Evolutionary conservation across 495 filamentous ascomycete species (phyloP).

Genomic region (Hamigera avellanea): DNA sequence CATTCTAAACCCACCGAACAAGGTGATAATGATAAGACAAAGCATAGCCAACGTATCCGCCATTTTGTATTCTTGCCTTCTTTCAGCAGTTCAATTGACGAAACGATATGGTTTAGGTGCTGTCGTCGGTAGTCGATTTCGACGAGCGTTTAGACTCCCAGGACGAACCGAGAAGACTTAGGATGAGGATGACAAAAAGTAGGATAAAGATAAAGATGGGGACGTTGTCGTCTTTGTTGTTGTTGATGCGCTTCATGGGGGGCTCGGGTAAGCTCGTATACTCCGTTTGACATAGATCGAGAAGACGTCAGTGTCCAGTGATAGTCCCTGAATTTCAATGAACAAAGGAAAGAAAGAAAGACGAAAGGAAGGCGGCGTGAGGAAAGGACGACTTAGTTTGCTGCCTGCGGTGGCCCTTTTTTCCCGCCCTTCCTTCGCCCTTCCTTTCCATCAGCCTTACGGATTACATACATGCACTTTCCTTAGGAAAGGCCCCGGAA

Average conservation of each 20-base stretch:
- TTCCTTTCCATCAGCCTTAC: too few relatives aligned
- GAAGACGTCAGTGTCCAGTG: background rate
- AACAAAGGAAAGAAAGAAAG: too few relatives aligned
- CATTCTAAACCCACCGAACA: conserved; percentile 50
- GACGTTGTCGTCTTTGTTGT: conserved; percentile 14
- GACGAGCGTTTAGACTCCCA: conserved; percentile 8
- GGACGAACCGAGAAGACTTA: conserved; percentile 21
- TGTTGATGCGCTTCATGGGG: conserved; percentile 18
- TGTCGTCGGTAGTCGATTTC: background rate
- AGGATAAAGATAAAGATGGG: conserved; percentile 24
- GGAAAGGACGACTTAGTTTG: too few relatives aligned
- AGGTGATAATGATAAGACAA: conserved; percentile 44
- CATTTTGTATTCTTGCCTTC: conserved; percentile 13
- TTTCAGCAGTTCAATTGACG: background rate
- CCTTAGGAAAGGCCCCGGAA: too few relatives aligned
- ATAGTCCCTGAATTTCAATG: too few relatives aligned
- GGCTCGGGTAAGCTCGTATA: background rate
- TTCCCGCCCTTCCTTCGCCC: too few relatives aligned
- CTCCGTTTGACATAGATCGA: conserved; percentile 11
- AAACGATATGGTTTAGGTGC: background rate
- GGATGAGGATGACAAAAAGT: conserved; percentile 15
- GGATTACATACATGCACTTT: too few relatives aligned
- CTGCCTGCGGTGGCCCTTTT: too few relatives aligned
- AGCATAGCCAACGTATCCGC: conserved; percentile 25
- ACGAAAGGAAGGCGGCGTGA: background rate